Percentiles rank a stretch among this genome's conserved stretches.
These are phyloP conservation scores for Thozetella sp. DNA, from an alignment of 495 filamentous ascomycete genomes.

Conservation along the genomic window DNA sequence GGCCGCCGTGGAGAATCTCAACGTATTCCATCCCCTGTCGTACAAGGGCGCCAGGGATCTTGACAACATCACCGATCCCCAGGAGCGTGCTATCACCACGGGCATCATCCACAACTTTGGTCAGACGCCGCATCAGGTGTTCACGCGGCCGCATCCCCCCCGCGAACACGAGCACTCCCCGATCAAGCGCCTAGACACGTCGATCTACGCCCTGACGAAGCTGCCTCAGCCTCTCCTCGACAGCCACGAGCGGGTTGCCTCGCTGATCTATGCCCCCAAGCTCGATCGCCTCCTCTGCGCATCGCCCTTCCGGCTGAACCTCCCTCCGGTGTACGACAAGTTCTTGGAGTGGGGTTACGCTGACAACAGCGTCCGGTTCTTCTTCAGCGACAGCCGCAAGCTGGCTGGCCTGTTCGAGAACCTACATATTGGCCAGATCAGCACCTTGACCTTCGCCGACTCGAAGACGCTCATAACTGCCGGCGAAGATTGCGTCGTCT, in stretches of 20 bases:
- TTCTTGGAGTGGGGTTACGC: conserved; percentile 97
- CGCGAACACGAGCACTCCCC: conserved; percentile 68
- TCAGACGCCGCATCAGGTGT: conserved; percentile 94
- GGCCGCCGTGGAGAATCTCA: conserved; percentile 85
- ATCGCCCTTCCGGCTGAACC: conserved; percentile 79
- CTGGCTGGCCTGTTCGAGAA: conserved; percentile 87
- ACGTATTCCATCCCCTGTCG: conserved; percentile 94
- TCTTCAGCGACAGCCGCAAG: conserved; percentile 65
- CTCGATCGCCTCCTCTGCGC: conserved; percentile 83
- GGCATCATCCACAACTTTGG: conserved; percentile 98
- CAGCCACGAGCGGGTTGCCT: conserved; percentile 77
- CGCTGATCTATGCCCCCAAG: conserved; percentile 75
- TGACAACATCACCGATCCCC: conserved; percentile 85
- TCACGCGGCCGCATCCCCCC: conserved; percentile 74
- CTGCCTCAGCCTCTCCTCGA: conserved; percentile 84
- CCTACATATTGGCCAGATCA: conserved; percentile 85
- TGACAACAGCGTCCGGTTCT: conserved; percentile 91
- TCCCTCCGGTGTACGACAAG: conserved; percentile 85
- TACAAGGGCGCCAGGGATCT: conserved; percentile 94
- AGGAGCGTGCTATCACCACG: conserved; percentile 83
- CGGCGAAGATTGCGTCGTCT: conserved; percentile 88
- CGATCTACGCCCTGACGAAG: conserved; percentile 74
- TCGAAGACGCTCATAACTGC: conserved; percentile 88
- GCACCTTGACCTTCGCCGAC: conserved; percentile 80
- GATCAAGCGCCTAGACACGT: conserved; percentile 72